Evolutionary conservation across 1,139 yeast species (phyloP).

Genomic region (Meyerozyma elateridarum): DNA sequence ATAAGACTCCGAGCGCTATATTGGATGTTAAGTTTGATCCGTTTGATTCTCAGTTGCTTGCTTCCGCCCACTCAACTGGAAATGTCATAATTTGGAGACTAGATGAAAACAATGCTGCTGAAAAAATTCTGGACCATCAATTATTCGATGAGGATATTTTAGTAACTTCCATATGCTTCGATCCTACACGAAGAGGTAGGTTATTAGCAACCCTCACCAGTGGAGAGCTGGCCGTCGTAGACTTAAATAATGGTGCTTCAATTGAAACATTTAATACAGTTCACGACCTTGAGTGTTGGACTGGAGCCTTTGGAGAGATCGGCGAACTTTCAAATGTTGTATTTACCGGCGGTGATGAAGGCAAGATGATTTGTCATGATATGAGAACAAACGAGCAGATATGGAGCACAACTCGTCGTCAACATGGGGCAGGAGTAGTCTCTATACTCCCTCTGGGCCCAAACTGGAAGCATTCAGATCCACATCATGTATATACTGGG

Average conservation of each 20-base stretch:
- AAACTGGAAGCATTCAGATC: slow-evolving; percentile 36
- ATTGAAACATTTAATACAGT: slow-evolving; percentile 16
- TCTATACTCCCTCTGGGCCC: slow-evolving; percentile 54
- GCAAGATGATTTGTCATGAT: slow-evolving; percentile 72
- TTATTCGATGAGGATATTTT: slow-evolving; percentile 46
- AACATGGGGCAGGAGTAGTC: slow-evolving; percentile 45
- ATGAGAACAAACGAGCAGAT: slow-evolving; percentile 42
- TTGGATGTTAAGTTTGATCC: slow-evolving; percentile 71
- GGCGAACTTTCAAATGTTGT: slow-evolving; percentile 53
- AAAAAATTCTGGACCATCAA: slow-evolving; percentile 21
- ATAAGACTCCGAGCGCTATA: slow-evolving; percentile 56
- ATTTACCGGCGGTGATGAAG: slow-evolving; percentile 91
- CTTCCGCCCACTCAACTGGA: slow-evolving; percentile 81
- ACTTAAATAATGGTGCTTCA: slow-evolving; percentile 17
- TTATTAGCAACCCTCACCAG: slow-evolving; percentile 54
- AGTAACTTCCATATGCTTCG: slow-evolving; percentile 65
- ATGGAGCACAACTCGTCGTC: slow-evolving; percentile 52
- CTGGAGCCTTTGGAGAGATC: slow-evolving; percentile 64
- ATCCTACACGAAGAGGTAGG: slow-evolving; percentile 30
- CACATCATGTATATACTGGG: slow-evolving; percentile 75
- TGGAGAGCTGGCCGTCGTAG: slow-evolving; percentile 44
- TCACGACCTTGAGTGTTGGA: slow-evolving; percentile 88
- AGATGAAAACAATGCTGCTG: slow-evolving; percentile 11
- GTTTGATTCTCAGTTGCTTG: slow-evolving; percentile 40
- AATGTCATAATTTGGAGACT: slow-evolving; percentile 58